Evolutionary conservation across 306 rosid species (phyloP), one percentile per base, ranked within the genome.

Genomic region (Ochetophila trinervis): DNA sequence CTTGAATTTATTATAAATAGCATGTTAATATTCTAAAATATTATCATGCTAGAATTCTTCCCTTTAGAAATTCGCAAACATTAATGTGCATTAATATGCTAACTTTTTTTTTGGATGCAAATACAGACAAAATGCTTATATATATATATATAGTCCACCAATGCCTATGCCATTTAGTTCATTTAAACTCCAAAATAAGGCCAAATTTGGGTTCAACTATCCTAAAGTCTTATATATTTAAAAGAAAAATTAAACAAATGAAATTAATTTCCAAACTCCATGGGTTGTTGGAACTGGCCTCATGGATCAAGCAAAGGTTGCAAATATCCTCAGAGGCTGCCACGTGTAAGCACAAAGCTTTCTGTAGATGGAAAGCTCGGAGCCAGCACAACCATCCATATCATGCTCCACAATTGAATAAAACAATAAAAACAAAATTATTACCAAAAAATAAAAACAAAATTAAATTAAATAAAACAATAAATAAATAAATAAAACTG

Each of bases 271-370:
- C 60, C 40, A 55, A 54, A 21, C 20, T n/a, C 50, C 20, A 49
- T 56, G 30, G 34, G 32, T 13, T 4, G n/a, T 13, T 4, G n/a
- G 15, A 22, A 3, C n/a, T 19, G 49, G 27, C 23, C 68, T 56
- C 22, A 54, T 45, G 20, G 16, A 47, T 19, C 17, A 15, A 34
- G 48, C 35, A 51, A 49, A 58, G 34, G 59, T 58, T 4, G 58
- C 35, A 50, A 76, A 70, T 27, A 40, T 53, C 60, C 42, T 40
- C 8, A 71, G 13, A 45, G 11, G 12, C 27, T 18, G 81, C 78
- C 85, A 69, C 81, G 76, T 72, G 84, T 51, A 66, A 40, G 40
- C 53, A 37, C 11, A 1, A 62, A 16, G 65, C 68, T 42, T n/a
- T 15, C 24, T 12, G 48, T 6, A 11, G 11, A 16, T 53, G 27